Base-by-base conservation (phyloP, 371 early-diverging fungal species). In the Chytridiales sp. region DNA sequence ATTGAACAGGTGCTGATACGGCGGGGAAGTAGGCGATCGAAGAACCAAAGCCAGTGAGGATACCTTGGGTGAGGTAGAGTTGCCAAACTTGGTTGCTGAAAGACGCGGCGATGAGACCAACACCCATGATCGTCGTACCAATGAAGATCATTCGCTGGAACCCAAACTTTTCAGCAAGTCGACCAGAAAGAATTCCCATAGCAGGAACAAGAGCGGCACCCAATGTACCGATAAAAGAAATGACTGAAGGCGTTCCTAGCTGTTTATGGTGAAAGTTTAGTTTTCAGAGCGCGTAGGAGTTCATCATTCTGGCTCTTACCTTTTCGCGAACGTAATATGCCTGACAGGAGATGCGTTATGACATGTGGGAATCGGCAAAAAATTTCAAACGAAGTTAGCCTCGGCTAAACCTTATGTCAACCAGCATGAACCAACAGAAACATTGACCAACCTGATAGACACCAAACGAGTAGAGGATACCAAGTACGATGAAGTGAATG, bases 21-120 rank as follows among this genome's bases (percentile, higher is more conserved):
- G 83, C 84, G 1, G 89, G 86, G 34, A 89, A 83, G 74, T 82
- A 87, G 4, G 85, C 56, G 42, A 92, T 69, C 0, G 85, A 79
- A 3, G 80, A 75, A 11, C 90, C 89, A 40, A 87, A 13, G 21
- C 77, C 77, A 32, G 41, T 41, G 29, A 59, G 48, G 35, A 35
- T 39, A 2, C 64, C 64, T 56, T 62, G 62, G 8, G 56, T 55
- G 30, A 62, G 15, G 26, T 48, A 38, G 27, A 62, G 62, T 22
- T 47, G 72, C 68, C 70, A 67, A 13, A 68, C 21, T 31, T 61
- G 39, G 4, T 30, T 64, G 17, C 46, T 22, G 57, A 73, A 56
- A 3, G 56, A 61, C 13, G 70, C 67, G 13, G 65, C 26, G 3
- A 64, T 38, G 11, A 66, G 36, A 29, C 59, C 52, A 21, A 59